Percentiles rank a stretch among this genome's conserved stretches.
Conservation (phyloP, 2,329 filamentous ascomycete genomes). For the Alternaria viburni region DNA sequence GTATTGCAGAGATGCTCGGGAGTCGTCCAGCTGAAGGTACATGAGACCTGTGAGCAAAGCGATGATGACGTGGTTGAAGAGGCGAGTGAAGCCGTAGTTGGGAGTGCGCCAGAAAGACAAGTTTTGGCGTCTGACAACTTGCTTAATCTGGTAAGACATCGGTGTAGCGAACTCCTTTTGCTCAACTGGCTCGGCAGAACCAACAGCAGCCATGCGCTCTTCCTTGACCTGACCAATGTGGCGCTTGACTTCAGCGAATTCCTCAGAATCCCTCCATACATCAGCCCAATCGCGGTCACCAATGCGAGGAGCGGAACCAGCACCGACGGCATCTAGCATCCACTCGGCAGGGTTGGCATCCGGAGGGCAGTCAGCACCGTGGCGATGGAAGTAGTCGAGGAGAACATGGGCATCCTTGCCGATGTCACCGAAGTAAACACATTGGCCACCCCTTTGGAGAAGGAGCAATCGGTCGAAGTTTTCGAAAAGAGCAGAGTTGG, state of each 20-base stretch:
- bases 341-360: slow-evolving; percentile 70
- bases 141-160: slow-evolving; percentile 75
- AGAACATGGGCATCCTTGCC: slow-evolving; percentile 75
- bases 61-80: slow-evolving; percentile 84
- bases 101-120: slow-evolving; percentile 83
- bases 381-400: slow-evolving; percentile 61
- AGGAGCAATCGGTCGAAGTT: slow-evolving; percentile 85
- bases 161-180: slow-evolving; percentile 86
- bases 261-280: slow-evolving; percentile 76
- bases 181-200: slow-evolving; percentile 51
- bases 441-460: slow-evolving; percentile 77
- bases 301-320: slow-evolving; percentile 73
- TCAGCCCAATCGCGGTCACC: slow-evolving; percentile 81
- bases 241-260: slow-evolving; percentile 70
- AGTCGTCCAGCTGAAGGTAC: slow-evolving; percentile 79
- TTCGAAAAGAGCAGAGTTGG: slow-evolving; percentile 84
- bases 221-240: slow-evolving; percentile 72
- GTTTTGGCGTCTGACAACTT: slow-evolving; percentile 76
- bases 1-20: slow-evolving; percentile 78
- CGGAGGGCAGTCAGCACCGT: slow-evolving; percentile 65
- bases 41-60: slow-evolving; percentile 79
- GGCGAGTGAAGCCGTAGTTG: slow-evolving; percentile 86
- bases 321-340: slow-evolving; percentile 85
- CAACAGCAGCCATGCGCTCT: slow-evolving; percentile 60
- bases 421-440: slow-evolving; percentile 87